phyloP scores from a whole-genome alignment of 495 filamentous ascomycete genomes.

The Annulohypoxylon maeteangense region DNA sequence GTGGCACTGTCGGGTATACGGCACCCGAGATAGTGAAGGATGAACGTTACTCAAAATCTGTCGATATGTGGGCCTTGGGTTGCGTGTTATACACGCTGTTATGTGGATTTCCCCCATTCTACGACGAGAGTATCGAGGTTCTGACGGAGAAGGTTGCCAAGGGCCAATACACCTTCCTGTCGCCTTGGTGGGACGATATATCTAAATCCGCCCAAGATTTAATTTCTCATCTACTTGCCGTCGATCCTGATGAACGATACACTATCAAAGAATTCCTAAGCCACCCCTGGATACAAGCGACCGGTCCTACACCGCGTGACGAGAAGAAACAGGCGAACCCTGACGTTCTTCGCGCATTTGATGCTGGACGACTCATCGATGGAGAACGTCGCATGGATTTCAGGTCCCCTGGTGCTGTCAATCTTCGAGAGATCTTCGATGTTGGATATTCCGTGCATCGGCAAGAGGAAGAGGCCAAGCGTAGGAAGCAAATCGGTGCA shows the following conservation, averaged over 20 bases:
- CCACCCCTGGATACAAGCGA: constrained; percentile 89
- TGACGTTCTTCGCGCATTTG: constrained; percentile 60
- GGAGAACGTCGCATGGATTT: constrained; percentile 83
- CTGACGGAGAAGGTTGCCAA: constrained; percentile 97
- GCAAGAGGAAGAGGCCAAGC: constrained; percentile 95
- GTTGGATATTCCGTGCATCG: constrained; percentile 96
- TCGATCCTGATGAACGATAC: constrained; percentile 91
- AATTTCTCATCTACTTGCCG: constrained; percentile 90
- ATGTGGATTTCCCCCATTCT: constrained; percentile 98
- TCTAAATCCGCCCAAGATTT: constrained; percentile 95
- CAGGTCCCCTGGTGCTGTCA: constrained; percentile 93
- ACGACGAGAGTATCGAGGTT: constrained; percentile 97
- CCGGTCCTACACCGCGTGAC: constrained; percentile 62
- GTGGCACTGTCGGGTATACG: constrained; percentile 97
- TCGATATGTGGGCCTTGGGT: constrained; percentile 99
- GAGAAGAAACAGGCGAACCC: constrained; percentile 67
- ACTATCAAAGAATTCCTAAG: constrained; percentile 87
- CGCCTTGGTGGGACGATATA: constrained; percentile 99
- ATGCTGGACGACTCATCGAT: constrained; percentile 67
- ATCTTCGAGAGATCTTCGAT: constrained; percentile 96
- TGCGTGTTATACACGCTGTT: constrained; percentile 97
- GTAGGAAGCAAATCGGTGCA: constrained; percentile 79
- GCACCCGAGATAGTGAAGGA: constrained; percentile 99
- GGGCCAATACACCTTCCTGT: constrained; percentile 97
- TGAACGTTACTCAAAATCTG: constrained; percentile 97